Evolutionary conservation across 2,329 filamentous ascomycete genomes (phyloP).

Genomic region (Allantophomopsis cytisporea): DNA sequence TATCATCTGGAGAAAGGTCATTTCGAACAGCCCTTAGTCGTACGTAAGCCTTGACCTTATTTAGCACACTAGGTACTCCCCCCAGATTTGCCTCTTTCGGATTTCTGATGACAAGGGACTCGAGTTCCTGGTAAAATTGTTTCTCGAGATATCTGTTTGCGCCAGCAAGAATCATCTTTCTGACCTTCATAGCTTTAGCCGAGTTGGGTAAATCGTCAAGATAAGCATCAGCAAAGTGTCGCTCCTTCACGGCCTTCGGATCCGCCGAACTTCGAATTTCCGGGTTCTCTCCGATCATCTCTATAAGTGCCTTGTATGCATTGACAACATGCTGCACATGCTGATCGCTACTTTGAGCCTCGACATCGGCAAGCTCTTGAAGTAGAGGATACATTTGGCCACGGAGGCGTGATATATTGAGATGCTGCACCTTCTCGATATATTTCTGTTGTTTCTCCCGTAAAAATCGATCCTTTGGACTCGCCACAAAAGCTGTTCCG

Average conservation of each 20-base stretch:
- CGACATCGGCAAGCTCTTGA: slow-evolving; percentile 61
- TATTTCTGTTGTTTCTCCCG: slow-evolving; percentile 78
- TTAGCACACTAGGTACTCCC: slow-evolving; percentile 74
- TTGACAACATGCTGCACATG: slow-evolving; percentile 65
- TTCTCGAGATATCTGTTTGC: slow-evolving; percentile 71
- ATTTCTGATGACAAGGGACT: slow-evolving; percentile 66
- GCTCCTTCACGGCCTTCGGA: slow-evolving; percentile 55
- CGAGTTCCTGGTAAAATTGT: slow-evolving; percentile 66
- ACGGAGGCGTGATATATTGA: slow-evolving; percentile 62
- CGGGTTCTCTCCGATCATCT: slow-evolving; percentile 62
- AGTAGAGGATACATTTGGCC: slow-evolving; percentile 60
- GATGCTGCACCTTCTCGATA: slow-evolving; percentile 61
- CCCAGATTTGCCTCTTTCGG: slow-evolving; percentile 82
- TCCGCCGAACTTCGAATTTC: slow-evolving; percentile 43
- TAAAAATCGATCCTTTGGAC: slow-evolving; percentile 58
- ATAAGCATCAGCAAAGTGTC: slow-evolving; percentile 66
- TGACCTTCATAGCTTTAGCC: slow-evolving; percentile 47
- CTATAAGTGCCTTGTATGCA: slow-evolving; percentile 69
- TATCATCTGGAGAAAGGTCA: slow-evolving; percentile 70
- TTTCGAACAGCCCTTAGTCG: slow-evolving; percentile 67
- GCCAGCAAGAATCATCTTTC: slow-evolving; percentile 68
- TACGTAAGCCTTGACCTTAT: slow-evolving; percentile 88
- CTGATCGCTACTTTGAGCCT: slow-evolving; percentile 54
- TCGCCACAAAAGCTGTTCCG: slow-evolving; percentile 28
- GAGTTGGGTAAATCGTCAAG: slow-evolving; percentile 61